Base-by-base conservation (phyloP, 495 filamentous ascomycete species). In the Evernia prunastri region DNA sequence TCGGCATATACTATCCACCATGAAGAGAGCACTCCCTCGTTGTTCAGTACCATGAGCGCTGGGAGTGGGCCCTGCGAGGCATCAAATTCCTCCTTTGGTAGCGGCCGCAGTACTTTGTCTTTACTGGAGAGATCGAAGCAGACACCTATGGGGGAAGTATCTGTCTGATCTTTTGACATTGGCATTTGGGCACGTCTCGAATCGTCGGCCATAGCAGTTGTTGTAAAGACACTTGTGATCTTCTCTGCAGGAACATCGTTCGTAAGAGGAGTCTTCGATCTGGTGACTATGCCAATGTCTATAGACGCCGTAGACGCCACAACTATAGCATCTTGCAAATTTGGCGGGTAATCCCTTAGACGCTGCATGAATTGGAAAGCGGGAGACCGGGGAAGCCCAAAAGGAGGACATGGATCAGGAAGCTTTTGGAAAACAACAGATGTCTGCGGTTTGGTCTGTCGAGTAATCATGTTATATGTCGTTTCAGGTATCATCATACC, bases 1-100 rank as follows among this genome's bases (percentile, higher is more conserved):
- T 96, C 91, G 42, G 87, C 83, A 72, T 97, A 96, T 43, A 97
- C 78, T 58, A 97, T 76, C 87, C 92, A 96, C 95, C 95, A 99
- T 25, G 86, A 79, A 29, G 81, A 82, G 11, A 99, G 78, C 13
- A 95, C 78, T 36, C 94, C 94, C 68, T 97, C 90, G 70, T 96
- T 85, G 64, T 94, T 97, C 5, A 99, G 80, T 39, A 92, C 82
- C 78, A 95, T 84, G 18, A 96, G 73, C 4, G 87, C 91, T 3
- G 95, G 95, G n/a, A 96, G 72, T 20, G 95, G 94, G 3, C 87
- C 87, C 17, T 85, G 81, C 4, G 92, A 92, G 60, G 93, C 84
- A 17, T 84, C 74, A 56, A 92, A 87, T 59, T 89, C 87, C 66
- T 92, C 90, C 15, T 82, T 83, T 6, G 85, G 83, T 61, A 96